Evolutionary conservation across 2,329 filamentous ascomycete genomes (phyloP), one percentile per base, ranked within the genome.

Genomic region (Stachybotrys chlorohalonatus): DNA sequence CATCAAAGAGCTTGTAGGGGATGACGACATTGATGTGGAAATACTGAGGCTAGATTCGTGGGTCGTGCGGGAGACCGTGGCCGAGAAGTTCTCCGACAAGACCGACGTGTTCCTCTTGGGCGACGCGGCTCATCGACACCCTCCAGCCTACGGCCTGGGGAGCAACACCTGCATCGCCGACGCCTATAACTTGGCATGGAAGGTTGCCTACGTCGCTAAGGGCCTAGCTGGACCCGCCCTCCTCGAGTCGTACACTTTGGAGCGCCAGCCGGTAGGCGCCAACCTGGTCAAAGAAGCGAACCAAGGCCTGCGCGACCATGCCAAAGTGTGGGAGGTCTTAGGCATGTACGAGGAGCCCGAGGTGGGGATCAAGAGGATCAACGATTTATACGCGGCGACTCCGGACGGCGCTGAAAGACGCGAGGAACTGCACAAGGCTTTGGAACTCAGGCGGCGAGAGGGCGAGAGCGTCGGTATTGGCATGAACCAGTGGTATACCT

Each of bases 141-240:
- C 81, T 1, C 81, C 81, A 0, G 68, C 76, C 15, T 80, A 82
- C 60, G 81, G 79, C 0, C 70, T 83, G 0, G 80, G 80, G 4
- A 79, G 75, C 46, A 83, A 83, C 60, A 83, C 80, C 1, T 83
- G 80, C 57, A 76, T 81, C 36, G 77, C 80, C 60, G 79, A 81
- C 58, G 76, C 78, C 1, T 79, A 73, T 62, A 81, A 82, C 58
- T 68, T 82, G 1, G 77, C 77, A 4, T 82, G 78, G 78, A 82
- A 81, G 56, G 66, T 81, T 11, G 72, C 74, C 2, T 75, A 75
- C 54, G 77, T 79, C 6, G 49, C 62, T 45, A 65, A 55, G n/a
- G 60, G 60, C 1, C 54, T 56, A 50, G 72, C 75, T 1, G 62
- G 63, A 1, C 63, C 64, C 1, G 57, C 59, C 1, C 62, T 80